Evolutionary conservation across 169 alveolate genomes (phyloP), one percentile per base, ranked within the genome.

Genomic region (Theileria sp.): DNA sequence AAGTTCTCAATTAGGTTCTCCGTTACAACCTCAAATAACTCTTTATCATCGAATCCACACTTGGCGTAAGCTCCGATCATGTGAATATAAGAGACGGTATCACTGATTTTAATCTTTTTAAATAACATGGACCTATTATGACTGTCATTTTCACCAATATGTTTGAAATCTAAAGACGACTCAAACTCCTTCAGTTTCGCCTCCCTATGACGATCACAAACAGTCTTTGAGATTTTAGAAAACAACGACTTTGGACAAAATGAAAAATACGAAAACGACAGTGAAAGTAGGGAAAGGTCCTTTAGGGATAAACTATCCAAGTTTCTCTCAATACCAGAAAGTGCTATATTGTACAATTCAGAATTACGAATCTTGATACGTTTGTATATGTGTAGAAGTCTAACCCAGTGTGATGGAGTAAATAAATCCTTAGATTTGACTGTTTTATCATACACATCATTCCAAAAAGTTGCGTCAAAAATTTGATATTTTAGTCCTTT

Each of bases 11-110:
- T 38, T 17, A 91, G 72, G 56, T 85, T 81, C 28, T 67, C 86
- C 19, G 94, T 86, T 12, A 87, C 94, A 17, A 81, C 86, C 76
- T 91, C 91, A 69, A 91, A 91, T 26, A 91, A 67, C 71, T 83
- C 89, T 19, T 81, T 85, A 65, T 87, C 79, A 66, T 79, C 87
- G 62, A 49, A 71, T 36, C 84, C 82, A 73, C 88, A 86, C 79
- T 86, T 86, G 19, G 92, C 78, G 50, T 71, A 90, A 5, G 94
- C 77, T 6, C 92, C 92, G 30, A 90, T 74, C 21, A 90, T 83
- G 86, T 90, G 94, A n/a, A 87, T 88, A 68, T 84, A 90, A 15
- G 94, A 90, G 44, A 86, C 86, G 26, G 84, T 80, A 30, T 32
- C 34, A 34, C 73, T 71, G 61, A 75, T 50, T 61, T 67, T 12